Evolutionary conservation across 2,329 filamentous ascomycete species (phyloP), one percentile per base, ranked within the genome.

Genomic region (Ceratocystis colombiana): DNA sequence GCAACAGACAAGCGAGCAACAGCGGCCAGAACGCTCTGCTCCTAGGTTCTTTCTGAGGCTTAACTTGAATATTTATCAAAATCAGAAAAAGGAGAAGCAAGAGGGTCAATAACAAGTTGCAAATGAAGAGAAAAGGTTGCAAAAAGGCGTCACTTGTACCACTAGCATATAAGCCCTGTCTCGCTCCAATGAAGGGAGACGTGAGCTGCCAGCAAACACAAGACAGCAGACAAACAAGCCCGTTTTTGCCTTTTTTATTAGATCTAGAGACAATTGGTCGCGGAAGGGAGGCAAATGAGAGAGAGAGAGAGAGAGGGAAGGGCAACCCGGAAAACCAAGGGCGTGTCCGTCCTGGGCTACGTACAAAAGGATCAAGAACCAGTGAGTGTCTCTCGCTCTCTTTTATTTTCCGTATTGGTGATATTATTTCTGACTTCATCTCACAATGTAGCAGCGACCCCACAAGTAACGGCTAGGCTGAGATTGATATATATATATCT

Each of bases 221-320:
- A 28, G 28, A 5, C 25, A n/a, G 6, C 22, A 57, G 20, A 17
- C 25, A 33, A 28, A 55, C 22, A 57, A 25, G 48, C n/a, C n/a
- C n/a, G 48, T 12, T 25, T 20, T 20, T 53, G 48, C 37, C n/a
- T 53, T 57, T 57, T 57, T 57, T 25, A 57, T 57, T 20, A 57
- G 53, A 28, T 28, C 53, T n/a, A 57, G 53, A 57, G 25, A 57
- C 53, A 57, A 30, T 12, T 12, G 48, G 25, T 17, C 5, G 22
- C 53, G 30, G 28, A 7, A 57, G 53, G 53, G 53, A 33, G 53
- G 5, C 48, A 53, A 53, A 30, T 17, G 28, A 5, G 12, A 7
- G 30, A 28, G 22, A 5, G 12, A 7, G 30, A 28, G 22, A 22
- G 20, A 57, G 17, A 57, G 22, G 25, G 12, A 15, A 7, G 10